Evolutionary conservation across 2,329 filamentous ascomycete genomes (phyloP).

Genomic region (Drechmeria coniospora): DNA sequence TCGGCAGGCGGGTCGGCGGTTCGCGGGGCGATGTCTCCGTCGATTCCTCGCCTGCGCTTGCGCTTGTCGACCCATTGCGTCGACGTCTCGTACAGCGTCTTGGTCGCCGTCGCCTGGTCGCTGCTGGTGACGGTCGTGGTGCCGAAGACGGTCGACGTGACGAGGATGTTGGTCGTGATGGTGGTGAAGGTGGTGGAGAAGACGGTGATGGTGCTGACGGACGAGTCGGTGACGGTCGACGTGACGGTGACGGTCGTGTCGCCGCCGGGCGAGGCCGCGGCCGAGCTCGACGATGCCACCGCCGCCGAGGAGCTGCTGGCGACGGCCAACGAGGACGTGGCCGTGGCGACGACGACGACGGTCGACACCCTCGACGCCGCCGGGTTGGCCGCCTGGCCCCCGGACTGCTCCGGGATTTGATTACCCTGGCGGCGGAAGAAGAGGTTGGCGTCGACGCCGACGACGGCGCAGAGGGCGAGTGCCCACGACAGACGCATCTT

Average conservation of each 20-base stretch:
- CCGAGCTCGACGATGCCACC: neutral
- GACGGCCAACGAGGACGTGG: no score
- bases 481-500: conserved; percentile 10
- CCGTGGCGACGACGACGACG: neutral
- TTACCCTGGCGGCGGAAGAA: conserved; percentile 6
- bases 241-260: conserved; percentile 16
- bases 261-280: conserved; percentile 1
- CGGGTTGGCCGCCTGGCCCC: no score
- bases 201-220: conserved; percentile 12
- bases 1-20: conserved; percentile 9
- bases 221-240: conserved; percentile 13
- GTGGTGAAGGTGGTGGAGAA: conserved; percentile 15
- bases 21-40: conserved; percentile 10
- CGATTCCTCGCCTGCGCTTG: conserved; percentile 19
- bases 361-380: neutral
- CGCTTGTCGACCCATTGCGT: conserved; percentile 15
- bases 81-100: conserved; percentile 18
- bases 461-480: conserved; percentile 9
- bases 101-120: conserved; percentile 19
- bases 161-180: conserved; percentile 16
- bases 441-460: conserved; percentile 5
- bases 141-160: conserved; percentile 18
- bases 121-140: conserved; percentile 21
- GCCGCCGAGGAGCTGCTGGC: neutral
- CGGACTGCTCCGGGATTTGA: no score